Evolutionary conservation across 495 filamentous ascomycete genomes (phyloP), one percentile per base, ranked within the genome.

Genomic region (Neurospora sp.): DNA sequence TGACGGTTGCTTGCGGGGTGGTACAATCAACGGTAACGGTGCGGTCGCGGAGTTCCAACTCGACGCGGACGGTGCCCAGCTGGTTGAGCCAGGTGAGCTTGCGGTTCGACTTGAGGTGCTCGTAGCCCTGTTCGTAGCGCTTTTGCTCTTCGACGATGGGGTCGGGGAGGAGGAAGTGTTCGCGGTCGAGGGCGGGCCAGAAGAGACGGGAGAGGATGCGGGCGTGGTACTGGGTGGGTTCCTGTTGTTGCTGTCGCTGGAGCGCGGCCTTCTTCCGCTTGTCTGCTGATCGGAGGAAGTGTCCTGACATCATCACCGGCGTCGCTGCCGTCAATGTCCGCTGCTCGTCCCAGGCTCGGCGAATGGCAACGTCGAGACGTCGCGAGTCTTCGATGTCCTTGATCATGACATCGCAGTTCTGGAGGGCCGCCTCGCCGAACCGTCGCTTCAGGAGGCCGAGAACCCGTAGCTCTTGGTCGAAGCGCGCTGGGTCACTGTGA

Each of bases 351-450:
- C 54, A 66, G 11, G 37, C 66, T 40, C 84, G 86, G 18, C 88
- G 81, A 39, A 97, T 92, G 37, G 85, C 80, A 37, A 82, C 77
- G 77, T 97, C 90, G 69, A 96, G 87, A 66, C 89, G 87, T 66
- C 88, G 86, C 14, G 94, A 97, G 77, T 97, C 94, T 69, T 90
- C 87, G n/a, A 98, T 91, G 82, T 99, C 96, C 69, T 90, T 91
- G 38, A 98, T 87, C 96, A 99, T 99, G 73, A 99, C 96, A 77
- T 98, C 94, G 82, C 93, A 97, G 59, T 91, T 90, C 79, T 98
- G 96, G 59, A 98, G 84, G 10, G 91, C 88, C 5, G 89, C 86
- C 75, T 97, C 94, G 18, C 94, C 96, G 71, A 98, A 95, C 7
- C 95, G 91, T 9, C 92, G 82, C 82, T 97, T 98, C 62, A 99